phyloP scores from a whole-genome alignment of 108 stramenopile species.

The Tribonema minus region DNA sequence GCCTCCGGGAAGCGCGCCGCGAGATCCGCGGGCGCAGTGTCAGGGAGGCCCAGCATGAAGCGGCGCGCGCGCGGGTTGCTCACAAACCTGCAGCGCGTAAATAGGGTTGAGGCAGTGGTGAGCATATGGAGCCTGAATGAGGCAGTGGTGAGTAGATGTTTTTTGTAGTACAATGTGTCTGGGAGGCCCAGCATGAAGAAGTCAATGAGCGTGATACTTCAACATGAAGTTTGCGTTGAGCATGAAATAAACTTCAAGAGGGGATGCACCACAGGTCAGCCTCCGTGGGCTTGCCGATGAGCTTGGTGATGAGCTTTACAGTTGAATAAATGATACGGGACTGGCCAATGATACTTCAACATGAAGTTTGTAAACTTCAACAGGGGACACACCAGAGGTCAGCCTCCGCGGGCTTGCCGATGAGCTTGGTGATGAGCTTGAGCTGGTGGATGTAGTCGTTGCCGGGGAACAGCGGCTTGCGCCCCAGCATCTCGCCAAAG shows the following conservation, averaged over 20 bases:
- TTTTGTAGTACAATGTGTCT: no score
- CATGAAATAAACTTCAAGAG: no score
- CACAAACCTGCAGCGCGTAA: conserved; percentile 22
- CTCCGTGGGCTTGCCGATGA: conserved; percentile 79
- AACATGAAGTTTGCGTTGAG: no score
- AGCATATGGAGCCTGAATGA: no score
- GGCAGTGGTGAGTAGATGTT: no score
- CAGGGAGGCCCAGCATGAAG: conserved; percentile 53
- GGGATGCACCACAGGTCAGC: conserved; percentile 87
- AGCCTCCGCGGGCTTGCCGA: conserved; percentile 76
- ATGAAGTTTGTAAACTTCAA: no score
- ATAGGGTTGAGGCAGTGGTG: no score
- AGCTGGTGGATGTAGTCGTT: conserved; percentile 99
- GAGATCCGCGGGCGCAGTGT: conserved; percentile 22
- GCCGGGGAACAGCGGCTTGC: conserved; percentile 95
- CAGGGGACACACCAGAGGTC: conserved; percentile 80
- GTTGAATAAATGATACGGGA: no score
- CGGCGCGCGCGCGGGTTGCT: conserved; percentile 46
- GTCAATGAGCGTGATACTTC: no score
- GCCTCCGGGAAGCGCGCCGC: conserved; percentile 38
- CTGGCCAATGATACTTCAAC: no score
- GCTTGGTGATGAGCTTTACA: conserved; percentile 51
- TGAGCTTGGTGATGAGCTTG: conserved; percentile 50
- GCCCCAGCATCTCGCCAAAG: conserved; percentile 88
- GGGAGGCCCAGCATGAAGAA: no score